A percentile compares a stretch with the other conserved stretches of the same genome.
phyloP scores from a whole-genome alignment of 129 eudicot species.

The Saussurea involucrata region DNA sequence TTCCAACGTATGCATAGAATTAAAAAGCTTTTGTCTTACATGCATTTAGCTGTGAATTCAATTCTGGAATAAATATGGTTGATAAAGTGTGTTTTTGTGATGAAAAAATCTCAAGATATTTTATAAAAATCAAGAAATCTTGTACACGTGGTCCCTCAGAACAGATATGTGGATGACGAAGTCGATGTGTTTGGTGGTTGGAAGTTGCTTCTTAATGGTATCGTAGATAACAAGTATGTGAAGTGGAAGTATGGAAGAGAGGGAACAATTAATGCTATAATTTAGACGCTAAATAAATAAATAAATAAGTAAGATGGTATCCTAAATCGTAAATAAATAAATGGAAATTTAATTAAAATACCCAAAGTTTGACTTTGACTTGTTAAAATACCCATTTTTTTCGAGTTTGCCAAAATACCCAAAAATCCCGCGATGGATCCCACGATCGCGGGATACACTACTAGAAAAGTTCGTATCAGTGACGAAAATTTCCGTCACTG shows the following conservation, averaged over 20 bases:
- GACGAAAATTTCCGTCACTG: too few relatives aligned
- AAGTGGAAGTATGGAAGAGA: background rate
- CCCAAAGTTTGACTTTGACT: too few relatives aligned
- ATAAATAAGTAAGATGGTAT: background rate
- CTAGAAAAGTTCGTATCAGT: too few relatives aligned
- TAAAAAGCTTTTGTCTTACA: background rate
- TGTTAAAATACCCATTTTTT: too few relatives aligned
- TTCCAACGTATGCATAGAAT: background rate
- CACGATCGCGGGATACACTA: too few relatives aligned
- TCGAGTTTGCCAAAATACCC: too few relatives aligned
- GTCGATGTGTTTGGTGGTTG: slow-evolving; percentile 1
- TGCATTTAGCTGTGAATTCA: background rate
- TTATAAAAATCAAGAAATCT: background rate
- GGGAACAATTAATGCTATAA: slow-evolving; percentile 7
- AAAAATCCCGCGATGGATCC: too few relatives aligned
- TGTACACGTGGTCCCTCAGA: background rate
- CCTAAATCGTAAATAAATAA: background rate
- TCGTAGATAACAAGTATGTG: background rate
- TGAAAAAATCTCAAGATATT: background rate
- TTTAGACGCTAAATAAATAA: background rate
- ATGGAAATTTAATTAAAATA: too few relatives aligned
- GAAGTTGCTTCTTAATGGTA: background rate
- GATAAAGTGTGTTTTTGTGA: background rate
- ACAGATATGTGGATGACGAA: background rate
- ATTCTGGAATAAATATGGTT: background rate